Evolutionary conservation across 169 alveolate genomes (phyloP).

Genomic region (Cryptosporidium bovis): DNA sequence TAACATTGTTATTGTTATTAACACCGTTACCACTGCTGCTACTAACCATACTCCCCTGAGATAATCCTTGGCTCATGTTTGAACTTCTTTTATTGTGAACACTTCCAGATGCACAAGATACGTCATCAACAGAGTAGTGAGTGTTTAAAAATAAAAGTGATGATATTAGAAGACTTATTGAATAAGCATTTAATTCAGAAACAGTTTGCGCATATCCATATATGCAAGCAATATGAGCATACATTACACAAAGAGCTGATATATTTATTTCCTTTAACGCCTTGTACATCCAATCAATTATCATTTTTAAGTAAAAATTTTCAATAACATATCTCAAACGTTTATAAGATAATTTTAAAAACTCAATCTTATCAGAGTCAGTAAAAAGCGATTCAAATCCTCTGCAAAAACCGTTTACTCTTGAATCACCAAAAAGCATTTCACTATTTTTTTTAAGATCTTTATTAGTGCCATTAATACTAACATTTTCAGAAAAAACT

Average conservation of each 20-base stretch:
- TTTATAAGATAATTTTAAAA: background rate
- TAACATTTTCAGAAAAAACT: background rate
- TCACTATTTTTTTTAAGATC: background rate
- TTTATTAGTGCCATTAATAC: background rate
- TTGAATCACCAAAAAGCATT: background rate
- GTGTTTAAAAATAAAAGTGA: slow-evolving; percentile 73
- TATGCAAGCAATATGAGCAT: slow-evolving; percentile 74
- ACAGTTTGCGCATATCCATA: slow-evolving; percentile 19
- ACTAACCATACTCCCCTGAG: background rate
- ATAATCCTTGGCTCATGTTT: too few species aligned
- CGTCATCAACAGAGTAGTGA: slow-evolving; percentile 69
- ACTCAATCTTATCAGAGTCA: background rate
- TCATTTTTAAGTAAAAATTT: slow-evolving; percentile 47
- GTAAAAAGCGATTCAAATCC: slow-evolving; percentile 26
- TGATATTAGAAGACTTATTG: slow-evolving; percentile 63
- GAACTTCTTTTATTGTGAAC: background rate
- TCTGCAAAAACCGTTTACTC: slow-evolving; percentile 17
- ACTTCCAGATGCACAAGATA: background rate
- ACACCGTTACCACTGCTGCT: background rate
- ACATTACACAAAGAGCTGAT: slow-evolving; percentile 64
- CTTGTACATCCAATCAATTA: slow-evolving; percentile 66
- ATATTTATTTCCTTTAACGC: slow-evolving; percentile 74
- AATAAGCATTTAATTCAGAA: slow-evolving; percentile 40
- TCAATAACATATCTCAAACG: slow-evolving; percentile 58
- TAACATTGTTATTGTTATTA: background rate